Base-by-base conservation (phyloP, 2,329 filamentous ascomycete genomes). In the Capronia americana region DNA sequence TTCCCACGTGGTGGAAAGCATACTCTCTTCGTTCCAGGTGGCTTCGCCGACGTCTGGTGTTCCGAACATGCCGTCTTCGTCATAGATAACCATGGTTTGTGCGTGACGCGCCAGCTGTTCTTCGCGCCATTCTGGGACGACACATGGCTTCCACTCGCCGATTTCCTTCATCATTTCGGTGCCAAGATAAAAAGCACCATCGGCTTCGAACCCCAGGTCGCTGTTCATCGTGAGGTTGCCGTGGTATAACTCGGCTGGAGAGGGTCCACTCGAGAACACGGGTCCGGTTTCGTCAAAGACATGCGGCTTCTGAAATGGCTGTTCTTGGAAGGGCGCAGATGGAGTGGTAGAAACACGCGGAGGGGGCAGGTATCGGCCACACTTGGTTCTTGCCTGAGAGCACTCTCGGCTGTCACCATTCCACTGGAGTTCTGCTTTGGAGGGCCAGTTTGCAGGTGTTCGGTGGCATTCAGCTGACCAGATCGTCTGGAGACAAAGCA, bases 241-340 rank as follows among this genome's bases (percentile, higher is more conserved):
- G 48, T 34, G n/a, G 12, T 67, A 34, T n/a, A 67, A 50, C 7
- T 69, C 66, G 14, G 61, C 66, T 3, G 69, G 69, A n/a, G 30
- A 41, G 10, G 59, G 66, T n/a, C 64, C 66, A 23, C 14, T 61
- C 24, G 23, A 41, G 59, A 65, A 69, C 26, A 65, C 55, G 8
- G 69, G 69, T 34, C 66, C 66, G 26, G 63, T 61, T 44, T 69
- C 51, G 38, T 70, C 69, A 20, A 70, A 28, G 11, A 61, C 54
- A 14, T 44, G 30, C 34, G 51, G 57, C 38, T 20, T 58, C 26
- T 61, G 30, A 41, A 69, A 66, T 5, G 61, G 41, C 32, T 60
- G 61, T 11, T 69, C 69, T 50, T 67, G 63, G 41, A 66, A 69
- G 2, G 63, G 50, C 3, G 54, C 34, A 8, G 53, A 46, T 11